A percentile compares a stretch with the other conserved stretches of the same genome.
phyloP scores from a whole-genome alignment of 768 basidiomycete genomes.

The Leucogyrophana mollusca region DNA sequence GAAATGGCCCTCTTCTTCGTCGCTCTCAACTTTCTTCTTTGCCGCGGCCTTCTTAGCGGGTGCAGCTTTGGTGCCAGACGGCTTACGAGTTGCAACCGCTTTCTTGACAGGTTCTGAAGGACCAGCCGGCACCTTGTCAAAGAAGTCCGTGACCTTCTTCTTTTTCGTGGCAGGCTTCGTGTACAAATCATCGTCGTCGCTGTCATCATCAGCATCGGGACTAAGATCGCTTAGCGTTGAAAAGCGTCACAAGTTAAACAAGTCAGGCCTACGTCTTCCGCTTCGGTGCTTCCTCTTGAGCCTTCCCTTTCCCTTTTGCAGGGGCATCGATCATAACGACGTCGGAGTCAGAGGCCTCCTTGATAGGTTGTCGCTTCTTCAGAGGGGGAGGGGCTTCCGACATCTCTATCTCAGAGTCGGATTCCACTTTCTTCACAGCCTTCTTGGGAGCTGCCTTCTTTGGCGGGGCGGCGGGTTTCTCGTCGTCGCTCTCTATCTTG shows the following conservation, averaged over 20 bases:
- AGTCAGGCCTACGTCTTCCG: constrained; percentile 62
- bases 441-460: constrained; percentile 34
- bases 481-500: constrained; percentile 45
- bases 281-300: constrained; percentile 39
- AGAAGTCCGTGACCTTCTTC: constrained; percentile 61
- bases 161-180: constrained; percentile 55
- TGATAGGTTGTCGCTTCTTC: constrained; percentile 21
- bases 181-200: constrained; percentile 41
- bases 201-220: constrained; percentile 31
- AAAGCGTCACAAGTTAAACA: background rate
- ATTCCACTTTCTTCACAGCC: constrained; percentile 30
- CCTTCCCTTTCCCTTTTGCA: constrained; percentile 46
- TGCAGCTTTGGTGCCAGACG: constrained; percentile 59
- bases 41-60: constrained; percentile 49
- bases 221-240: constrained; percentile 21
- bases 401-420: constrained; percentile 39
- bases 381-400: constrained; percentile 18
- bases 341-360: constrained; percentile 39
- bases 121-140: constrained; percentile 40
- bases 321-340: constrained; percentile 27
- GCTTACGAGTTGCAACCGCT: constrained; percentile 40
- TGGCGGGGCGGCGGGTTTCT: constrained; percentile 21
- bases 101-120: constrained; percentile 38
- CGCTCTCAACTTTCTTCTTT: constrained; percentile 38
- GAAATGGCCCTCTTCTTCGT: constrained; percentile 45